Conservation (phyloP, 345 rosid genomes). For the Citropsis articulata region DNA sequence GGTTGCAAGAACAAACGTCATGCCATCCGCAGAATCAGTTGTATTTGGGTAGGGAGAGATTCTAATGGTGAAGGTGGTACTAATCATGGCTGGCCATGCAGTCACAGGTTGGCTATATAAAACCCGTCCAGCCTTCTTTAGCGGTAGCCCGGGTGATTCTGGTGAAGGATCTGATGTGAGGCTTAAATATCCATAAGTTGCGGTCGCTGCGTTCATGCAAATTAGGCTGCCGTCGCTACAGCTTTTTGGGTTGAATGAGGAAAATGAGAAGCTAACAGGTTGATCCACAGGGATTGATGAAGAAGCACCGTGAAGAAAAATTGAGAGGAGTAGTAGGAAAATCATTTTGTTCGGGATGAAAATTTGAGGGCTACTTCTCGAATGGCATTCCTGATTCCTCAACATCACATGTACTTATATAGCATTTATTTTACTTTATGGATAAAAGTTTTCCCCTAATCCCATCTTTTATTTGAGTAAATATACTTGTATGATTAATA, state of each 20-base stretch:
- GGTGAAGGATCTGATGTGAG: slow-evolving; percentile 22
- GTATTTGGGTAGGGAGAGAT: background rate
- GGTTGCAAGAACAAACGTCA: background rate
- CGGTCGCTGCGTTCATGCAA: slow-evolving; percentile 24
- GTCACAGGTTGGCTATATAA: background rate
- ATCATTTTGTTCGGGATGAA: too few species aligned
- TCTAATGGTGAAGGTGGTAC: background rate
- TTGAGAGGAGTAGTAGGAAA: too few species aligned
- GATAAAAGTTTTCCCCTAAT: too few species aligned
- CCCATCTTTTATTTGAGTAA: too few species aligned
- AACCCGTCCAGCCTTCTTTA: background rate
- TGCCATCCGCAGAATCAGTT: background rate
- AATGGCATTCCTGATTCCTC: too few species aligned
- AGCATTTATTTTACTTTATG: too few species aligned
- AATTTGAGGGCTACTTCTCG: too few species aligned
- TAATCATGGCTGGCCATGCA: background rate
- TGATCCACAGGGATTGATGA: background rate
- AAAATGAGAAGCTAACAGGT: slow-evolving; percentile 12
- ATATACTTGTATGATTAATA: too few species aligned
- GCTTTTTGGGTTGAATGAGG: slow-evolving; percentile 19
- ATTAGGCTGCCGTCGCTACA: slow-evolving; percentile 23
- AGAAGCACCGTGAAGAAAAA: slow-evolving; percentile 17
- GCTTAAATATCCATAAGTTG: slow-evolving; percentile 20
- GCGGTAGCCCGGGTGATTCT: too few species aligned
- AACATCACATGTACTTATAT: too few species aligned